Percentiles rank a stretch among this genome's conserved stretches.
These are phyloP conservation scores for Cinnamomum micranthum DNA, from an alignment of 164 flowering plant species.

Conservation along the genomic window DNA sequence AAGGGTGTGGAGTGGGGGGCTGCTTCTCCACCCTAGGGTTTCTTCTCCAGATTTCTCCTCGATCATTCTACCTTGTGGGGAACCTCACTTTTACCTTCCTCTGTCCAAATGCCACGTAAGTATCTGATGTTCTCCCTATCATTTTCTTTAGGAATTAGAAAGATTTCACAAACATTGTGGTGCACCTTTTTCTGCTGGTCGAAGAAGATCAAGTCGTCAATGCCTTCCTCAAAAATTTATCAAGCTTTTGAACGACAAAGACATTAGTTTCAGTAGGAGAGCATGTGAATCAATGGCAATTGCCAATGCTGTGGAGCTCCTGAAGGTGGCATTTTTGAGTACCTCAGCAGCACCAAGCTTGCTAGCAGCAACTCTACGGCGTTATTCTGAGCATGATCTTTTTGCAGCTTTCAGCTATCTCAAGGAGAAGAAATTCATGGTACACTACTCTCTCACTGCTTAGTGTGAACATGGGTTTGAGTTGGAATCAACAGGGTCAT, in stretches of 20 bases:
- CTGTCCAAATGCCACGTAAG: no score
- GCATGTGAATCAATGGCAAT: conserved; percentile 67
- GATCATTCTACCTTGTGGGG: no score
- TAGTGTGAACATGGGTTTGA: background rate
- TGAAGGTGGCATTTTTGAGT: conserved; percentile 83
- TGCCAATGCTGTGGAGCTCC: conserved; percentile 86
- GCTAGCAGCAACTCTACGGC: conserved; percentile 68
- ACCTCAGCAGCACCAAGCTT: conserved; percentile 52
- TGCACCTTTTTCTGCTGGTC: background rate
- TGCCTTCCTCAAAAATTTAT: conserved; percentile 47
- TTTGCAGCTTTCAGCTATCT: conserved; percentile 88
- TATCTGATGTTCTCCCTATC: background rate
- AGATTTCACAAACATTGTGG: conserved; percentile 20
- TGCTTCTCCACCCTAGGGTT: no score
- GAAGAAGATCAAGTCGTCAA: conserved; percentile 31
- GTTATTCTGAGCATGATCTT: conserved; percentile 84
- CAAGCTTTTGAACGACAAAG: conserved; percentile 38
- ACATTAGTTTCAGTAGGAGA: conserved; percentile 25
- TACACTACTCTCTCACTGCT: conserved; percentile 31
- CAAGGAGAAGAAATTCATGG: conserved; percentile 77
- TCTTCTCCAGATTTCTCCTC: no score
- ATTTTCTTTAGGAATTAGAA: conserved; percentile 3
- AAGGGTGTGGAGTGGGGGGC: no score
- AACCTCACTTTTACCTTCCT: no score
- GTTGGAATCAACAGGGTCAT: background rate